These are phyloP conservation scores for Dysphania ambrosioides DNA, from an alignment of 148 eudicot species.

Conservation along the genomic window DNA sequence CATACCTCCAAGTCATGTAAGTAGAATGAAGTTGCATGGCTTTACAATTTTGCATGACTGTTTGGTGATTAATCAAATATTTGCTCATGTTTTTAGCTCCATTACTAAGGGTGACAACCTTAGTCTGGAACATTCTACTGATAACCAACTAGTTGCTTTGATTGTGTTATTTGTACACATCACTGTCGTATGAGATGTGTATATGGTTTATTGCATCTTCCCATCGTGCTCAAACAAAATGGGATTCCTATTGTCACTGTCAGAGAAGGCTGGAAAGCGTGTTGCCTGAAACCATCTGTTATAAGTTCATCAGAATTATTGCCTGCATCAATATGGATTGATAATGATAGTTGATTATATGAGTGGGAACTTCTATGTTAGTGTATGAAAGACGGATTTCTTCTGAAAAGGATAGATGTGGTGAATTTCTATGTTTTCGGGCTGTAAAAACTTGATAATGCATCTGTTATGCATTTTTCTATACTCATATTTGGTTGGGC, in stretches of 20 bases:
- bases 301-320: neutral
- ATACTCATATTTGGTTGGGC: neutral
- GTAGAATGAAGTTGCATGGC: slow-evolving; percentile 21
- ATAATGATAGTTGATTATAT: neutral
- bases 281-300: neutral
- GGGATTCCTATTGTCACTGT: no score
- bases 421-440: neutral
- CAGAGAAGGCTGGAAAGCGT: neutral
- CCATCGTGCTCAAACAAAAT: no score
- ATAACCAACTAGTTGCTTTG: neutral
- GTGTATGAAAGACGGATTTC: neutral
- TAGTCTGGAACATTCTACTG: neutral
- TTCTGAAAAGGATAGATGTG: neutral
- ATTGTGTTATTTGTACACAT: neutral
- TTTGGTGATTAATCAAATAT: neutral
- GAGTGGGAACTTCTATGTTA: neutral
- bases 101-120: neutral
- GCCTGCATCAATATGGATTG: neutral
- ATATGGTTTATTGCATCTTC: no score
- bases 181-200: neutral
- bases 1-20: slow-evolving; percentile 91
- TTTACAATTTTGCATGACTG: neutral
- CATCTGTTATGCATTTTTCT: neutral
- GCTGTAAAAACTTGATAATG: neutral
- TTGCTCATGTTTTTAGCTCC: neutral